phyloP scores from a whole-genome alignment of 2,329 filamentous ascomycete species.

The Conoideocrella luteorostrata region DNA sequence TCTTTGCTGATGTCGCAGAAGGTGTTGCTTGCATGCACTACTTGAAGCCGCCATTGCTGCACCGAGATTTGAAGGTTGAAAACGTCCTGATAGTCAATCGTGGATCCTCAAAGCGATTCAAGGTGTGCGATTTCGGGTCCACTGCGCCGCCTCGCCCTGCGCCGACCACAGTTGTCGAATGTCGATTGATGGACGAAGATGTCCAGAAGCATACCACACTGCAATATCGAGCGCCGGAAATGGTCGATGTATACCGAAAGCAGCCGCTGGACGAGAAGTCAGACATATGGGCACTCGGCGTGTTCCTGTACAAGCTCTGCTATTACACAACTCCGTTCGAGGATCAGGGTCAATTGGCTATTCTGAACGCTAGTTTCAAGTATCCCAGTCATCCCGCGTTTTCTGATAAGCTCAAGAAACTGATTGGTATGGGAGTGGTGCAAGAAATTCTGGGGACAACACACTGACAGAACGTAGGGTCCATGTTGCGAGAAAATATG shows the following conservation, averaged over 20 bases:
- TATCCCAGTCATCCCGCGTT: conserved; percentile 85
- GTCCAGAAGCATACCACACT: conserved; percentile 95
- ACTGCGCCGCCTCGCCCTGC: conserved; percentile 77
- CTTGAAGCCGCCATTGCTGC: conserved; percentile 84
- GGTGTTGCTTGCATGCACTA: conserved; percentile 99
- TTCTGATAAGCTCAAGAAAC: conserved; percentile 78
- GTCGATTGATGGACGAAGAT: conserved; percentile 89
- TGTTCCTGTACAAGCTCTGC: conserved; percentile 94
- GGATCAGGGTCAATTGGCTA: conserved; percentile 94
- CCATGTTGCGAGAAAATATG: conserved; percentile 84
- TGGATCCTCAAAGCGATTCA: conserved; percentile 69
- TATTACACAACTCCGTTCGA: conserved; percentile 99
- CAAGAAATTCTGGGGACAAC: neutral
- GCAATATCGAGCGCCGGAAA: conserved; percentile 96
- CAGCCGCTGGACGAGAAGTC: conserved; percentile 97
- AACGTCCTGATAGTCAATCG: conserved; percentile 83
- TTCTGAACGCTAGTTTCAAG: conserved; percentile 90
- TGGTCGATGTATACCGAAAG: conserved; percentile 97
- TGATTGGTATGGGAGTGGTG: conserved; percentile 60
- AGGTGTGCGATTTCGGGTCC: conserved; percentile 97
- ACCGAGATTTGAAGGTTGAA: conserved; percentile 95
- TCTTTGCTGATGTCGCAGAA: conserved; percentile 93
- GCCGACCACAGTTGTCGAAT: conserved; percentile 80
- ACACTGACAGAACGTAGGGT: conserved; percentile 44
- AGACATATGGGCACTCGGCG: conserved; percentile 95